Percentiles rank a stretch among this genome's conserved stretches.
phyloP scores from a whole-genome alignment of 2,329 filamentous ascomycete species.

The Talaromyces amestolkiae region DNA sequence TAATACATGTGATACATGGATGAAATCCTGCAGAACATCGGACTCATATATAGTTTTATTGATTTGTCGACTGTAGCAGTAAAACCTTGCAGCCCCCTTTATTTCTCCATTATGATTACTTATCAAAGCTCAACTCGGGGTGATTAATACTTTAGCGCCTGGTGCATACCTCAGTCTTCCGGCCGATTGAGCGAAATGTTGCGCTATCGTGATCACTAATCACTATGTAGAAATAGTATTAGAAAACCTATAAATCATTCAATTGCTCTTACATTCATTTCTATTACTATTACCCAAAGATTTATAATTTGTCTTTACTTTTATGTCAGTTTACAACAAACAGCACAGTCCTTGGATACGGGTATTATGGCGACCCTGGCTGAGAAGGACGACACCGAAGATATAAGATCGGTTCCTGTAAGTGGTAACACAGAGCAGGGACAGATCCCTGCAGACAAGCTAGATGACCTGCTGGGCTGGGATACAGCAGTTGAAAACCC shows the following conservation, averaged over 20 bases:
- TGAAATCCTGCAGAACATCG: not conserved
- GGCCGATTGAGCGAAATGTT: not conserved
- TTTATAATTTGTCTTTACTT: not conserved
- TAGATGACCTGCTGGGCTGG: not conserved
- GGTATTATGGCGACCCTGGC: not conserved
- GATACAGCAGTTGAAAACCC: slow-evolving; percentile 7
- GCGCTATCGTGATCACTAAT: not conserved
- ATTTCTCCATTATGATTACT: not conserved
- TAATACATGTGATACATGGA: not conserved
- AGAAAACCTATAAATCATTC: not conserved
- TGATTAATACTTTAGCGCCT: not conserved
- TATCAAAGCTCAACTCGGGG: not conserved
- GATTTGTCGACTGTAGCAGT: not conserved
- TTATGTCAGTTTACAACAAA: not conserved
- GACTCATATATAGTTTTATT: not conserved
- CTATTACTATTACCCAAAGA: not conserved
- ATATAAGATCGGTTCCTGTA: not conserved
- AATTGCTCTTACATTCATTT: not conserved
- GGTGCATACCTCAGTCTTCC: not conserved
- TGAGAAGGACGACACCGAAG: not conserved
- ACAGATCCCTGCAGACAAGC: not conserved
- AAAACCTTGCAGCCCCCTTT: not conserved
- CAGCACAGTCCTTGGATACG: not conserved
- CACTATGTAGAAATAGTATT: not conserved
- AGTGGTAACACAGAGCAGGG: not conserved